Evolutionary conservation across 352 stramenopile species (phyloP), one percentile per base, ranked within the genome.

Genomic region (Aphanomyces cochlioides): DNA sequence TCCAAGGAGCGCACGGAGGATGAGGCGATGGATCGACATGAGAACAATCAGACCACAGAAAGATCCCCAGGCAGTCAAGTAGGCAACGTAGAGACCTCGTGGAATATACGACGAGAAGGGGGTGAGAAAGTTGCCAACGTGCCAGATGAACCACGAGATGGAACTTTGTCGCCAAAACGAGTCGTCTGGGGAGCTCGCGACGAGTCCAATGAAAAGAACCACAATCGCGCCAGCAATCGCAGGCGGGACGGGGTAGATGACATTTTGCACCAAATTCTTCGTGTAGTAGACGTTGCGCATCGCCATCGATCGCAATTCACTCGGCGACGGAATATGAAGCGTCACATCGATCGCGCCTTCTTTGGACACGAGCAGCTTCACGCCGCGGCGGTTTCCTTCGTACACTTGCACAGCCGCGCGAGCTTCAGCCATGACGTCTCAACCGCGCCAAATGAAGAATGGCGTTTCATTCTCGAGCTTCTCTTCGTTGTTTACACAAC

Each of bases 341-440:
- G 84, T 89, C 58, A 95, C 77, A 73, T 83, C 83, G 58, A 95
- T 87, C 56, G 56, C 57, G 5, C 86, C 87, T 61, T 95, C 75
- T 67, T 93, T 82, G 48, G 82, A 91, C 76, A 93, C 90, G 47
- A 95, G 76, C 63, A 95, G 75, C 80, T 95, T 86, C 34, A 95
- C 83, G 74, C 85, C 84, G 69, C 84, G 85, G 75, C 92, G 92
- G 83, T 93, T 85, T 74, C 92, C 87, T 41, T 88, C 85, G 67
- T 93, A 95, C 60, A 93, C 87, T 70, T 79, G 80, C 66, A 86
- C 92, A 71, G 87, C 87, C 34, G 92, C 84, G 67, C 92, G 84
- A 47, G 87, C 87, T 90, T 95, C 87, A 3, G 87, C 87, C 87
- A 95, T 95, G 59, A 56, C 10, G 36, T 39, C 54, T 6, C 34